Evolutionary conservation across 331 rosid species (phyloP), one percentile per base, ranked within the genome.

Genomic region (Malus hybrid): DNA sequence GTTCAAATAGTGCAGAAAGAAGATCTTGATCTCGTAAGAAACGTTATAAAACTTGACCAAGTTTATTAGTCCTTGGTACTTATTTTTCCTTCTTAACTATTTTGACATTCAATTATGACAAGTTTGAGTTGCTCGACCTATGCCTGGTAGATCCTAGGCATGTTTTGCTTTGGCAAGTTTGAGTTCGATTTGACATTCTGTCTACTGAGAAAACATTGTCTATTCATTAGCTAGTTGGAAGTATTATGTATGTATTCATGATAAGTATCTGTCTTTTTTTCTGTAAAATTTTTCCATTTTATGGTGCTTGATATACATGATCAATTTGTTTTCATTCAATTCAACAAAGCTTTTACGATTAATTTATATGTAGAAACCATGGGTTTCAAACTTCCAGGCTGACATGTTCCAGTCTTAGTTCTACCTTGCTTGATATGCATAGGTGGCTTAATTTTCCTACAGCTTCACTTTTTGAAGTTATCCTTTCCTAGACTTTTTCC

Each of bases 21-120:
- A 82, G 97, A 94, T 79, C 95, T 91, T 86, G 96, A 90, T 83
- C 98, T 94, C 69, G 98, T 94, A 86, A 90, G 97, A 70, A 76
- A 77, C n/a, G 11, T 72, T 36, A 10, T 24, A 56, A 57, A 28
- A 22, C 29, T 72, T 57, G 55, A 6, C 11, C 27, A 36, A 34
- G 67, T 61, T 18, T 57, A 3, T 46, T 19, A 24, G 44, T 64
- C 44, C 42, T 64, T 8, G 6, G 68, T 18, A 15, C 13, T 31
- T 31, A 28, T 64, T 64, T 64, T 64, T 20, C 68, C 68, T 31
- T 64, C 0, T 31, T 29, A 15, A 29, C 24, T 31, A 29, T 64
- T 27, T 64, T 64, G 22, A 64, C 39, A 29, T 29, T 64, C 22
- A 10, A 64, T 64, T 29, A 6, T 15, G 29, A 73, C 67, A 36